Percentiles rank a stretch among this genome's conserved stretches.
Conservation (phyloP, 83 land plant genomes). For the Picea engelmannii region DNA sequence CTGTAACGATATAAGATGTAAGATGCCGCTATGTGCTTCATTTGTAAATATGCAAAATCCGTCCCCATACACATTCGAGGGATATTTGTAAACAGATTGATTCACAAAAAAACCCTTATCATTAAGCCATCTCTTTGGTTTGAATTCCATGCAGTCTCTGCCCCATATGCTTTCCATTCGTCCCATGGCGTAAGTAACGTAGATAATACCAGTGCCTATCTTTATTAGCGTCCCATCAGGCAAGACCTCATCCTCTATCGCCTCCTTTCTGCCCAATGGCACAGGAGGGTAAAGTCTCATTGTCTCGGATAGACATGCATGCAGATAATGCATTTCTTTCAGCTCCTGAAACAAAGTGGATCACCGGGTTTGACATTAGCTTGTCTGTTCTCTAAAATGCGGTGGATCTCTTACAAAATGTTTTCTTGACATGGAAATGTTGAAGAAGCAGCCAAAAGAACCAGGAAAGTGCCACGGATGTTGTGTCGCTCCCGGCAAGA, state of each 20-base stretch:
- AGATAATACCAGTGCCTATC: background rate
- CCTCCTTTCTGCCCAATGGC: background rate
- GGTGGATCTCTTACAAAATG: background rate
- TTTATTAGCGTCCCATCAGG: conserved; percentile 6
- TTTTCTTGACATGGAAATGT: conserved; percentile 12
- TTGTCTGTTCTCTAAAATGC: background rate
- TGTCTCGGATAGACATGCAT: too few species aligned
- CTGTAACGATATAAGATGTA: background rate
- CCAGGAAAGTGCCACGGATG: conserved; percentile 19
- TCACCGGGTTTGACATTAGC: background rate
- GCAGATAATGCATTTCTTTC: too few species aligned
- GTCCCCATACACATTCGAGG: background rate
- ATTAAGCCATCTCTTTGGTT: background rate
- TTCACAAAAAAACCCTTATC: background rate
- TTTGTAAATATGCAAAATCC: background rate
- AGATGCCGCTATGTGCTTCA: background rate
- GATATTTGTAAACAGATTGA: background rate
- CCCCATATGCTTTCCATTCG: too few species aligned
- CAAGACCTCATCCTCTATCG: conserved; percentile 8
- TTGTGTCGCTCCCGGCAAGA: conserved; percentile 34
- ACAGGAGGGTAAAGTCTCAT: background rate
- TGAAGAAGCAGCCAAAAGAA: conserved; percentile 16
- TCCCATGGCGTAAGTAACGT: background rate
- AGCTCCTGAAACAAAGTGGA: too few species aligned
- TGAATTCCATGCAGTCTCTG: too few species aligned